Evolutionary conservation across 2,329 filamentous ascomycete species (phyloP), one percentile per base, ranked within the genome.

Genomic region (Drechslera avenae): DNA sequence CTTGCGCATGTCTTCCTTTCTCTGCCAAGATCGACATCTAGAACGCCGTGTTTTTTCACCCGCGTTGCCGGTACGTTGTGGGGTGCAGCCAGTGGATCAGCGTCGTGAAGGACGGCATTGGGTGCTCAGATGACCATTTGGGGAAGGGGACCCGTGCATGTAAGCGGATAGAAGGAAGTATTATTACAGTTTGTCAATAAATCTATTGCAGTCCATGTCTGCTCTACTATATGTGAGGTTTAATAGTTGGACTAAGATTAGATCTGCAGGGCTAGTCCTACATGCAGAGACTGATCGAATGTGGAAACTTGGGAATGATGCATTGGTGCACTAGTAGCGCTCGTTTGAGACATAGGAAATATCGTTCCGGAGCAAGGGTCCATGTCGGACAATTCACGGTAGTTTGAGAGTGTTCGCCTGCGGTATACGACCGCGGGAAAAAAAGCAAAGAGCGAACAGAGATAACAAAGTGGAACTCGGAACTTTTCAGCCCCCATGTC

Each of bases 11-110:
- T 9, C 10, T 28, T 32, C 39, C 16, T 17, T 34, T 19, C 39
- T 30, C 14, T 49, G 26, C 44, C 44, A 46, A 35, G 51, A 51
- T 57, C 46, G 46, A 43, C 44, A 46, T 55, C 42, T 36, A 18
- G 31, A 19, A 43, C 32, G 31, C 32, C 28, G 32, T 23, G 34
- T 26, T 55, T 26, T 55, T 52, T 54, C 52, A 57, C 14, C 54
- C 54, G 52, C 41, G 52, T 46, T 52, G 45, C 44, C 44, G 49
- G 49, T 23, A 47, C n/a, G 14, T 31, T 17, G 30, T 19, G 31
- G 45, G 40, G 28, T 39, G 37, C 26, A 21, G 44, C 42, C 47
- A 34, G 26, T 35, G 28, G 26, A 49, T 39, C 18, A 43, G 40
- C 44, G 31, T 43, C 39, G n/a, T 26, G 26, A 33, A 35, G 9